These are phyloP conservation scores for Plantago rigida DNA, from an alignment of 305 asterid species.

Conservation along the genomic window DNA sequence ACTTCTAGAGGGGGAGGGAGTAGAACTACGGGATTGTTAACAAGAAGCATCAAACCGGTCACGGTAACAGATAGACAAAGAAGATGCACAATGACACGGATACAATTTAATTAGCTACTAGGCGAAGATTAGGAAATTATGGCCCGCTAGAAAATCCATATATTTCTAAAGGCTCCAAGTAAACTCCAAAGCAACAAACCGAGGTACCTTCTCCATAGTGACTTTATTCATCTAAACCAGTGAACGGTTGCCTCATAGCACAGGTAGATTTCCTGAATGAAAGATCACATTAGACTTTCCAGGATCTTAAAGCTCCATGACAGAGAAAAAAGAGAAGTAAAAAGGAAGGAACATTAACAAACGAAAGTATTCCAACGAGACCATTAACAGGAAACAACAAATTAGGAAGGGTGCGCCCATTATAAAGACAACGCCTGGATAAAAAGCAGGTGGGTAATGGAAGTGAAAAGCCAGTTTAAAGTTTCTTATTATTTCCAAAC, in stretches of 20 bases:
- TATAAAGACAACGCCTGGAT: conserved; percentile 22
- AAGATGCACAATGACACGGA: neutral
- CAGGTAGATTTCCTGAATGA: conserved; percentile 76
- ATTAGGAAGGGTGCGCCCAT: conserved; percentile 18
- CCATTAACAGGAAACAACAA: conserved; percentile 19
- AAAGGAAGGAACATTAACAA: conserved; percentile 3
- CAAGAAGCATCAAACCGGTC: neutral
- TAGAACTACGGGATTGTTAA: neutral
- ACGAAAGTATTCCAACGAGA: conserved; percentile 13
- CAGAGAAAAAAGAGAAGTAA: conserved; percentile 3
- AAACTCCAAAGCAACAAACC: conserved; percentile 76
- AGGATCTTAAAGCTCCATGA: conserved; percentile 37
- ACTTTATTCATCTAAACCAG: conserved; percentile 89
- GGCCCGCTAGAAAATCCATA: conserved; percentile 4
- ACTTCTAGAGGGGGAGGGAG: neutral
- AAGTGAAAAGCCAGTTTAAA: conserved; percentile 22
- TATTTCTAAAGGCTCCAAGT: conserved; percentile 34
- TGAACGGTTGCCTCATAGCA: conserved; percentile 85
- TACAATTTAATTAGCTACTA: conserved; percentile 4
- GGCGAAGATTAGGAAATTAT: conserved; percentile 20
- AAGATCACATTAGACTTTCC: conserved; percentile 72
- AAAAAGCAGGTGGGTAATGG: conserved; percentile 13
- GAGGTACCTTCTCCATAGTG: conserved; percentile 95
- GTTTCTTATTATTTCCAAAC: conserved; percentile 23
- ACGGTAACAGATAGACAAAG: neutral